Conservation (phyloP, 202 grass and related monocot species). For the Zizania palustris region DNA sequence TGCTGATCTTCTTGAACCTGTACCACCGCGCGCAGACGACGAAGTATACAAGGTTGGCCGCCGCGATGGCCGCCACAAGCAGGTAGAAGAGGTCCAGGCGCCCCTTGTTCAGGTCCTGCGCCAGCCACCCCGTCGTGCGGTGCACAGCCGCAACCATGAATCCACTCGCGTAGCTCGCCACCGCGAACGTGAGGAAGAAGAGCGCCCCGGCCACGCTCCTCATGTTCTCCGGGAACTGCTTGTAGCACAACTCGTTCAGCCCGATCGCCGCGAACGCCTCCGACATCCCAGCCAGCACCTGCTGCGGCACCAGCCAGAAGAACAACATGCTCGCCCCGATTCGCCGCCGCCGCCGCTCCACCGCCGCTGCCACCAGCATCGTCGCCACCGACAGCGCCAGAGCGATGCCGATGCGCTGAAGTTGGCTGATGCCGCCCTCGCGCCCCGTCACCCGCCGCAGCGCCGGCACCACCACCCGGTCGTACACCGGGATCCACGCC, state of each 20-base stretch:
- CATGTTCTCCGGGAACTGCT: slow-evolving; percentile 82
- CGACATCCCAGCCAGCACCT: slow-evolving; percentile 53
- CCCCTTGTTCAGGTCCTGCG: slow-evolving; percentile 61
- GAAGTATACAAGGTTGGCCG: slow-evolving; percentile 57
- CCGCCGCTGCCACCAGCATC: slow-evolving; percentile 47
- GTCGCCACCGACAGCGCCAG: slow-evolving; percentile 44
- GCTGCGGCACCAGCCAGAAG: slow-evolving; percentile 68
- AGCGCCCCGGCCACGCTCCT: slow-evolving; percentile 60
- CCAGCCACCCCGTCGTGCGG: slow-evolving; percentile 58
- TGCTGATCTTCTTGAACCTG: slow-evolving; percentile 49
- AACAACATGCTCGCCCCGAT: slow-evolving; percentile 16
- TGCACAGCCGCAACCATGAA: slow-evolving; percentile 65
- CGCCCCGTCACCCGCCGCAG: slow-evolving; percentile 42
- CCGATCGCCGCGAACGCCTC: slow-evolving; percentile 70
- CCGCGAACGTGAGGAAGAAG: slow-evolving; percentile 27
- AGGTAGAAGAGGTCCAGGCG: slow-evolving; percentile 79
- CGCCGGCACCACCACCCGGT: slow-evolving; percentile 54
- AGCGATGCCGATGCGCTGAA: slow-evolving; percentile 66
- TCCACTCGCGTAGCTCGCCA: slow-evolving; percentile 54
- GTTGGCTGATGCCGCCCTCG: slow-evolving; percentile 58
- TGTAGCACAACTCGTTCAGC: slow-evolving; percentile 71
- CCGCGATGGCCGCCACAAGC: slow-evolving; percentile 38
- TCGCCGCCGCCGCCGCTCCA: slow-evolving; percentile 49
- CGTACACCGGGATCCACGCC: slow-evolving; percentile 62
- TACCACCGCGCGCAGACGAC: slow-evolving; percentile 60